Evolutionary conservation across 2,329 filamentous ascomycete species (phyloP), one percentile per base, ranked within the genome.

Genomic region (Chaetomiaceae sp.): DNA sequence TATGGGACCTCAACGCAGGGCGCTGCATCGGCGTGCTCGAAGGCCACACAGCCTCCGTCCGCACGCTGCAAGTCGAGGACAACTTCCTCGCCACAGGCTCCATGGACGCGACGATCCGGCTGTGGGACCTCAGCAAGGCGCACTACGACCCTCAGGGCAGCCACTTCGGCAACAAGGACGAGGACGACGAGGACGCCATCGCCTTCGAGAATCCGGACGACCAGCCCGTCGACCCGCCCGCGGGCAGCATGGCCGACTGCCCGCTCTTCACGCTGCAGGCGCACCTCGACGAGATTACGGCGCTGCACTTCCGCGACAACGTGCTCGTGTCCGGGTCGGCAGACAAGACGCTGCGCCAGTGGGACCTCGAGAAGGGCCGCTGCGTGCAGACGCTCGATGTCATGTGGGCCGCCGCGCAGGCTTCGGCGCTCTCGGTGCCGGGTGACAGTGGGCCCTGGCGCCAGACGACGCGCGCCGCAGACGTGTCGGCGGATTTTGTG

Each of bases 341-440:
- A 0, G 94, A 99, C 74, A 99, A 99, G 78, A 99, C 94, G 1
- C 77, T 99, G 51, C 85, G 94, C 40, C 94, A 99, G 69, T 99
- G 94, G 94, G 94, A 99, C 75, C 79, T 99, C 46, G 89, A 92
- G 64, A 96, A 91, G 69, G 94, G 94, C n/a, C 87, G 94, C 45
- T 97, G 94, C 69, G 89, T 99, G 50, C 94, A 99, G 72, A 99
- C 94, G 3, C 77, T 99, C 45, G 94, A 99, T 71, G 92, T 99
- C 6, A 88, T 99, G 69, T 99, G 94, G 94, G 94, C 94, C 9
- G 91, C 94, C 4, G 91, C 94, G 2, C 91, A 96, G 72, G 89
- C 90, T 12, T 88, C 85, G 9, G 83, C 85, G 36, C 78, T 89
- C 51, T 79, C 79, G 47, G 14, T 12, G 4, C 78, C 81, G 2